Conservation (phyloP, 1,284 basidiomycete species). For the Trametes sp. region DNA sequence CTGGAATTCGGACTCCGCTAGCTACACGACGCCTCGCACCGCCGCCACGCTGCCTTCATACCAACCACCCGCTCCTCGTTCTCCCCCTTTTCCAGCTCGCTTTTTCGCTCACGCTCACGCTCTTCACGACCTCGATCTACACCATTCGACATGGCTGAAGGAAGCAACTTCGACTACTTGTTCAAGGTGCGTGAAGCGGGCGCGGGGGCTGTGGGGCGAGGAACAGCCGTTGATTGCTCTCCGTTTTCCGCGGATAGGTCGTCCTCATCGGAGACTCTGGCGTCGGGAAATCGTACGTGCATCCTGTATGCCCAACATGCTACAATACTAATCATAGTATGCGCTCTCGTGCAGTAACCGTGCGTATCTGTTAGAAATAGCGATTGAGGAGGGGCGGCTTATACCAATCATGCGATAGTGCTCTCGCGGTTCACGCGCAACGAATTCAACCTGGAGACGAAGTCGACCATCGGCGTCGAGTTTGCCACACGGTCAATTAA, state of each 20-base stretch:
- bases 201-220: slow-evolving; percentile 10
- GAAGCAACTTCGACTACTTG: slow-evolving; percentile 92
- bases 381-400: slow-evolving; percentile 11
- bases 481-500: slow-evolving; percentile 97
- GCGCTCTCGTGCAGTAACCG: slow-evolving; percentile 42
- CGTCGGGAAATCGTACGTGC: slow-evolving; percentile 94
- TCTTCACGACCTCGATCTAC: slow-evolving; percentile 21
- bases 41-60: slow-evolving; percentile 24
- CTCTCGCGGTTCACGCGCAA: slow-evolving; percentile 98
- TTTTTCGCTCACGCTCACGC: slow-evolving; percentile 21
- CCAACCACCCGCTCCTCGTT: slow-evolving; percentile 26
- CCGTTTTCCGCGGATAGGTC: slow-evolving; percentile 59
- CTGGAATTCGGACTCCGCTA: slow-evolving; percentile 30
- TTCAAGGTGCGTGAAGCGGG: slow-evolving; percentile 78
- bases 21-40: slow-evolving; percentile 26
- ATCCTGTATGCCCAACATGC: slow-evolving; percentile 1
- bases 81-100: slow-evolving; percentile 1
- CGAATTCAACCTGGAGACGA: slow-evolving; percentile 99
- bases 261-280: slow-evolving; percentile 99
- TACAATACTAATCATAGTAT: background rate
- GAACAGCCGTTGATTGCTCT: slow-evolving; percentile 20
- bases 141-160: slow-evolving; percentile 77
- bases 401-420: slow-evolving; percentile 51
- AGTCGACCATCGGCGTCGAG: slow-evolving; percentile 99
- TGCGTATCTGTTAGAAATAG: slow-evolving; percentile 27